These are phyloP conservation scores for Anthracocystis setariae DNA, from an alignment of 1,284 basidiomycete species.

Conservation along the genomic window DNA sequence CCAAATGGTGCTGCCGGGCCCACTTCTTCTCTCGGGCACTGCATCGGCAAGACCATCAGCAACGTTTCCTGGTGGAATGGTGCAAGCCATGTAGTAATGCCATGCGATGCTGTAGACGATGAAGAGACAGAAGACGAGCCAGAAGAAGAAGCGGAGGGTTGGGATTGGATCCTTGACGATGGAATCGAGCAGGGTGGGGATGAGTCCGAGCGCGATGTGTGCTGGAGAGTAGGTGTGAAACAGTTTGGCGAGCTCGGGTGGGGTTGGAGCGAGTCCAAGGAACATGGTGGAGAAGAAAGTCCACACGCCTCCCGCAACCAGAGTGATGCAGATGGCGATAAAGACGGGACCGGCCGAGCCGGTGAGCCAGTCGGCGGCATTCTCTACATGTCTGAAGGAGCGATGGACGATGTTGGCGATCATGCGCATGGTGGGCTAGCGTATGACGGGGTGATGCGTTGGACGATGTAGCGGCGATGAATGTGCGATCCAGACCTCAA, in stretches of 20 bases:
- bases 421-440: slow-evolving; percentile 44
- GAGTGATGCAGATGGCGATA: slow-evolving; percentile 75
- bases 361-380: slow-evolving; percentile 80
- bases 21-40: slow-evolving; percentile 49
- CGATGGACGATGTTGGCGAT: slow-evolving; percentile 75
- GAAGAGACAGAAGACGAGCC: slow-evolving; percentile 75
- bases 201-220: slow-evolving; percentile 57
- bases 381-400: slow-evolving; percentile 84
- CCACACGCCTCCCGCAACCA: slow-evolving; percentile 77
- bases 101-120: slow-evolving; percentile 80
- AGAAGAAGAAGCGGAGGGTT: slow-evolving; percentile 44
- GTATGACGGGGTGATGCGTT: not conserved
- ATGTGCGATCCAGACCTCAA: slow-evolving; percentile 3
- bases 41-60: slow-evolving; percentile 47
- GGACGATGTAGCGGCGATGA: not conserved
- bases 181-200: slow-evolving; percentile 35
- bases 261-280: slow-evolving; percentile 43
- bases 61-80: slow-evolving; percentile 70
- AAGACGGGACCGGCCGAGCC: slow-evolving; percentile 91
- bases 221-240: slow-evolving; percentile 50
- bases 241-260: slow-evolving; percentile 46
- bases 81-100: slow-evolving; percentile 87
- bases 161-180: slow-evolving; percentile 26
- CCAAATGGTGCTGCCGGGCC: slow-evolving; percentile 61
- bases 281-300: slow-evolving; percentile 74